A percentile compares a stretch with the other conserved stretches of the same genome.
These are phyloP conservation scores for Coniochaeta ligniaria DNA, from an alignment of 2,329 filamentous ascomycete species.

Conservation along the genomic window DNA sequence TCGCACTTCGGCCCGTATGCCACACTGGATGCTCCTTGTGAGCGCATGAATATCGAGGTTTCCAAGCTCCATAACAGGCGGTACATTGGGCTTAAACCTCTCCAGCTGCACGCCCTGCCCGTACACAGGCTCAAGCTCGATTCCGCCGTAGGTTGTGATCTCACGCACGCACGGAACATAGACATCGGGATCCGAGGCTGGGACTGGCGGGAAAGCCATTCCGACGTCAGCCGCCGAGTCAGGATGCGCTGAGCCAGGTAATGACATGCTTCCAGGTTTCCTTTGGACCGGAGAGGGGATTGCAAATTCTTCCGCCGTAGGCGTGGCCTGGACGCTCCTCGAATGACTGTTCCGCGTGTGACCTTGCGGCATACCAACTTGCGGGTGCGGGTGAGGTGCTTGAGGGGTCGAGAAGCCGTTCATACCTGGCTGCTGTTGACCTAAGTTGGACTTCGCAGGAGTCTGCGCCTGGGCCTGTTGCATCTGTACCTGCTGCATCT, in stretches of 20 bases:
- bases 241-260: constrained; percentile 26
- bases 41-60: constrained; percentile 86
- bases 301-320: constrained; percentile 31
- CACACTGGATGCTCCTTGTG: constrained; percentile 82
- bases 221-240: constrained; percentile 16
- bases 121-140: constrained; percentile 58
- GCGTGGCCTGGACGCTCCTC: constrained; percentile 39
- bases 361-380: constrained; percentile 30
- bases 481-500: constrained; percentile 30
- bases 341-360: constrained; percentile 46
- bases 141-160: constrained; percentile 60
- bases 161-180: constrained; percentile 49
- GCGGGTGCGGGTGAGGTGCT: constrained; percentile 35
- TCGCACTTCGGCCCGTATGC: constrained; percentile 83
- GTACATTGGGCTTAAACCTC: constrained; percentile 65
- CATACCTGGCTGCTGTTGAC: constrained; percentile 33
- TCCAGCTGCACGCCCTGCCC: constrained; percentile 61
- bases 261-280: constrained; percentile 32
- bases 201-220: constrained; percentile 23
- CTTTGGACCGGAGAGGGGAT: constrained; percentile 36
- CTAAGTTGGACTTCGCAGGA: constrained; percentile 34
- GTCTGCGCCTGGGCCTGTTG: constrained; percentile 23
- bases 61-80: constrained; percentile 69
- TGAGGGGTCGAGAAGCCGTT: constrained; percentile 43
- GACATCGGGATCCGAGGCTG: constrained; percentile 39